These are phyloP conservation scores for Brassica hybrid DNA, from an alignment of 441 rosid species.

Conservation along the genomic window DNA sequence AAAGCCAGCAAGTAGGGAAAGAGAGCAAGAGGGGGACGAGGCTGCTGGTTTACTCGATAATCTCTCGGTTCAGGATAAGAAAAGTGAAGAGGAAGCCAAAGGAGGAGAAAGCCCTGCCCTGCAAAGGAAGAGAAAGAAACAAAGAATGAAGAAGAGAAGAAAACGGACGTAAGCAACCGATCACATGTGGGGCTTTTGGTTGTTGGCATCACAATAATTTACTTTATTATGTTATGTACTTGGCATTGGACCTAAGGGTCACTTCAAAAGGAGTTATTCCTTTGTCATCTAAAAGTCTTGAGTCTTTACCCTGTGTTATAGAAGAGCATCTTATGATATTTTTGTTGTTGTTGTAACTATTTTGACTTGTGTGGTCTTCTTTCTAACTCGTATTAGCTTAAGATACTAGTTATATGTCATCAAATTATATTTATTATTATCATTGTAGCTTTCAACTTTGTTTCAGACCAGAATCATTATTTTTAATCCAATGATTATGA, in stretches of 20 bases:
- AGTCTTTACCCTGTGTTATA: neutral
- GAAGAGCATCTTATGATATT: neutral
- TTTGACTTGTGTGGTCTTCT: constrained; percentile 19
- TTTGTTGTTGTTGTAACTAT: neutral
- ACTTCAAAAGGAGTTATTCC: constrained; percentile 20
- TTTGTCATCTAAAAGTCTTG: constrained; percentile 1
- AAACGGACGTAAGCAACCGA: constrained; percentile 7
- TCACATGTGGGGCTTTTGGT: constrained; percentile 11
- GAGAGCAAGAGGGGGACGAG: constrained; percentile 43
- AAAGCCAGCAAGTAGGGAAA: constrained; percentile 58
- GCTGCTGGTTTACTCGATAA: neutral
- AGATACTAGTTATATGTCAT: neutral
- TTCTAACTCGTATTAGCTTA: neutral
- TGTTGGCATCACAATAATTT: neutral
- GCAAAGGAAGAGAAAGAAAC: neutral
- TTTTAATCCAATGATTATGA: neutral
- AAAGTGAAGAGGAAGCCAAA: neutral
- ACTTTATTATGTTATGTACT: neutral
- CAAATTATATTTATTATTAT: neutral
- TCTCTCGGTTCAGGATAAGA: neutral
- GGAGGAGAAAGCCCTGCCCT: neutral
- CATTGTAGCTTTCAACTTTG: constrained; percentile 1
- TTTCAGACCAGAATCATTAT: neutral
- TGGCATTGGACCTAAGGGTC: constrained; percentile 19
- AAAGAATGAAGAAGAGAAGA: constrained; percentile 49